Evolutionary conservation across 2,329 filamentous ascomycete species (phyloP).

Genomic region (Madurella fahalii): DNA sequence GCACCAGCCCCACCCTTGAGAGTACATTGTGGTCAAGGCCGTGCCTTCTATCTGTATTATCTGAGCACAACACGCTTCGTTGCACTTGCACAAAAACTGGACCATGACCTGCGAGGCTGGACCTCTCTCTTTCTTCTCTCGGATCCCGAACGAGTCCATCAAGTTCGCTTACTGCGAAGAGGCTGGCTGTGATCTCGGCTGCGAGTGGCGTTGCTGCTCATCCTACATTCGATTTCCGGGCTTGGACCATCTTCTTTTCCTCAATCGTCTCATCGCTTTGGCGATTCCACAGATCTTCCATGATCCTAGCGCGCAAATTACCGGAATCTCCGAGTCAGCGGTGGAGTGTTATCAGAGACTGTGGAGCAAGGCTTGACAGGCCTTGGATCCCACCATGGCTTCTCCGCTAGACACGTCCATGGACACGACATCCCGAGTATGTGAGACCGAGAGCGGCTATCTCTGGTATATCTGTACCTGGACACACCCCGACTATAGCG

Average conservation of each 20-base stretch:
- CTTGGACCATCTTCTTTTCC: neutral
- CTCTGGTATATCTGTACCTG: conserved; percentile 15
- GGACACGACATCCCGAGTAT: conserved; percentile 6
- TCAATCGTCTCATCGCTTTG: neutral
- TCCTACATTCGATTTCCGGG: neutral
- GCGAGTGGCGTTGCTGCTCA: neutral
- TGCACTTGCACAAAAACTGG: too few species aligned
- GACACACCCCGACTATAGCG: conserved; percentile 30
- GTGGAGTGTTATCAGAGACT: conserved; percentile 7
- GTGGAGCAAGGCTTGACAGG: conserved; percentile 6
- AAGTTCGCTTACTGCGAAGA: too few species aligned
- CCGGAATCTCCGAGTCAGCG: conserved; percentile 7
- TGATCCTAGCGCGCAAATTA: conserved; percentile 8
- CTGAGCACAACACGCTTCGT: too few species aligned
- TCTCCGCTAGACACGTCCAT: too few species aligned
- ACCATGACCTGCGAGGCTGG: too few species aligned
- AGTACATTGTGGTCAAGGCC: neutral
- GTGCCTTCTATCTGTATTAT: too few species aligned
- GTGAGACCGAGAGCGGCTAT: conserved; percentile 13
- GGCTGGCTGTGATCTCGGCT: too few species aligned
- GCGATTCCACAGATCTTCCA: conserved; percentile 2
- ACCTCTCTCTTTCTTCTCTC: too few species aligned
- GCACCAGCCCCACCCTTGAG: neutral
- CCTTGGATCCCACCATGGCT: conserved; percentile 2
- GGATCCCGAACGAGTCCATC: too few species aligned